Percentiles rank a stretch among this genome's conserved stretches.
These are phyloP conservation scores for Ustilago nuda DNA, from an alignment of 1,284 basidiomycete genomes.

Conservation along the genomic window DNA sequence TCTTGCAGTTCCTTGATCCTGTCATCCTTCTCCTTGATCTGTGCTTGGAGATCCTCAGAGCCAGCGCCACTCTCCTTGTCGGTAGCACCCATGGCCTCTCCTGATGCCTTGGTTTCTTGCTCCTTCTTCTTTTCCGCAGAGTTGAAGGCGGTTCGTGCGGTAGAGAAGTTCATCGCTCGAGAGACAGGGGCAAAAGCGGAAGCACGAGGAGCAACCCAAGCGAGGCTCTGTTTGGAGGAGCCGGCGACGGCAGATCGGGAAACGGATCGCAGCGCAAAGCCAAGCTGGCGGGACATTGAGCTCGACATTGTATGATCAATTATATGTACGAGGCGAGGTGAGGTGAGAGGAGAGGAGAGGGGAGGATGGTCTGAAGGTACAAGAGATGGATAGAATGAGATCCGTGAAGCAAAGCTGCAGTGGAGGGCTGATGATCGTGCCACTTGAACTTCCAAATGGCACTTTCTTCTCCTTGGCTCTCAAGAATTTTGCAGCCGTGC, in stretches of 20 bases:
- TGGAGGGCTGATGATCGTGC: constrained; percentile 11
- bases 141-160: constrained; percentile 23
- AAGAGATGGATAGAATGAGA: not conserved
- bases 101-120: constrained; percentile 48
- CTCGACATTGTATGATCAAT: constrained; percentile 26
- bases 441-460: not conserved
- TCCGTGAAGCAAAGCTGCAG: not conserved
- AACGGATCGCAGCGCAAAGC: constrained; percentile 33
- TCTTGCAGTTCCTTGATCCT: constrained; percentile 68
- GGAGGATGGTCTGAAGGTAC: not conserved
- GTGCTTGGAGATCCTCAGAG: constrained; percentile 42
- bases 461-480: constrained; percentile 7
- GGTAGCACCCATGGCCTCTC: constrained; percentile 56
- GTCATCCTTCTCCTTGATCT: constrained; percentile 67
- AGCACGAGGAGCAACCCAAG: constrained; percentile 21
- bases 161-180: constrained; percentile 44
- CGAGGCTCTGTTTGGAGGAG: constrained; percentile 37
- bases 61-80: constrained; percentile 24
- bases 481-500: not conserved
- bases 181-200: constrained; percentile 17
- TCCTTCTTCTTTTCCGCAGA: constrained; percentile 49
- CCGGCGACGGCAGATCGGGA: constrained; percentile 34
- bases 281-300: constrained; percentile 43
- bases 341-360: not conserved
- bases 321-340: not conserved